phyloP scores from a whole-genome alignment of 768 basidiomycete genomes.

The Termitomyces sp. region DNA sequence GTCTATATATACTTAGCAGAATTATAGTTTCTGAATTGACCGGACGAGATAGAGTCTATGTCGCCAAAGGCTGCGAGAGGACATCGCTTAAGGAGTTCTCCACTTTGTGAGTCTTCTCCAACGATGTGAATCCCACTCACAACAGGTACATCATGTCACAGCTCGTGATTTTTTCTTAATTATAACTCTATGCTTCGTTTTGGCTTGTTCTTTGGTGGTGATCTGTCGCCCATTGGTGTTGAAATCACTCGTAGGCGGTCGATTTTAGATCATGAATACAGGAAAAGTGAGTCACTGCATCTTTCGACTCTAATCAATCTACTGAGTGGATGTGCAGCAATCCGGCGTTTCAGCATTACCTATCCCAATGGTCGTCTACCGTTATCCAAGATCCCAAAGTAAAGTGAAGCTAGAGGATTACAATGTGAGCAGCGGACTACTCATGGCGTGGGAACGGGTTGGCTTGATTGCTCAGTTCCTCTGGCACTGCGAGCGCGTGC shows the following conservation, averaged over 20 bases:
- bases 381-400: neutral
- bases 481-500: no score
- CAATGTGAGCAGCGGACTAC: neutral
- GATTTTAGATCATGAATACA: neutral
- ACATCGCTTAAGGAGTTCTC: neutral
- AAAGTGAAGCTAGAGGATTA: neutral
- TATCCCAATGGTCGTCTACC: neutral
- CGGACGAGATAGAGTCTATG: neutral
- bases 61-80: neutral
- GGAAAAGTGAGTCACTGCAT: neutral
- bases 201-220: constrained; percentile 31
- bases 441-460: neutral
- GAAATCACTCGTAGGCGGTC: constrained; percentile 7
- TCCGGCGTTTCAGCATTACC: neutral
- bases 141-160: constrained; percentile 6
- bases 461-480: no score
- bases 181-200: constrained; percentile 31
- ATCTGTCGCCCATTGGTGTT: constrained; percentile 25
- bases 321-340: neutral
- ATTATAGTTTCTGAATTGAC: no score
- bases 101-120: constrained; percentile 4
- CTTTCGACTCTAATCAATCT: neutral
- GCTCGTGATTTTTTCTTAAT: constrained; percentile 38
- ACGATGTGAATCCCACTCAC: neutral
- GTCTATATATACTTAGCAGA: no score